Base-by-base conservation (phyloP, 768 basidiomycete species). In the Erythrobasidium yunnanense region DNA sequence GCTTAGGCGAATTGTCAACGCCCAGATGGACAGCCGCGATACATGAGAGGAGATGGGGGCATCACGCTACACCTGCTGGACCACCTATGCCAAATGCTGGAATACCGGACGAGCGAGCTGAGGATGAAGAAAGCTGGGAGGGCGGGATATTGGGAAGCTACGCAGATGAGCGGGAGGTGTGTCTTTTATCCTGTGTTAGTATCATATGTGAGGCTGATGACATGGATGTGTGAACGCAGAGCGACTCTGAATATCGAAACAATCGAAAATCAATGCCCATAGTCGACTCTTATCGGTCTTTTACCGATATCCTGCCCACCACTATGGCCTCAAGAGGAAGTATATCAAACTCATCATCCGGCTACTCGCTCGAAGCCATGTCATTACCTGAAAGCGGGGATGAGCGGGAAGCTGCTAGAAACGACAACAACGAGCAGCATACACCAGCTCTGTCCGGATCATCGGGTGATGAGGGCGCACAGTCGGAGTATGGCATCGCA, bases 1-100 rank as follows among this genome's bases (percentile, higher is more conserved):
- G 95, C 25, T 87, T 97, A 4, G 95, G 95, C 35, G 95, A 99
- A 77, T 83, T 97, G 32, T 80, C 90, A 20, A 99, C 95, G n/a
- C 95, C 95, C 52, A 83, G 91, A 68, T 99, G 91, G 92, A 81
- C 82, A 67, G 82, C 82, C 73, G 75, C 78, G 29, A 80, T 81
- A 52, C 76, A 70, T 38, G 66, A 73, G 57, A 35, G 63, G 65
- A 38, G 69, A 51, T 66, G 66, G 69, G 65, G 70, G 49, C 72
- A 57, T 1, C 76, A 79, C 47, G 47, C 73, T 32, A 65, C 72
- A 20, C 52, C 6, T 20, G 7, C 33, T 68, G 72, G 25, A 69
- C n/a, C 34, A 32, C 30, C 62, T 42, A 11, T 67, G 23, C 65
- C 54, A 23, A 34, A 35, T 13, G 17, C 35, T 23, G 22, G 30